These are phyloP conservation scores for Fonsecaea pugnacius DNA, from an alignment of 2,329 filamentous ascomycete genomes.

Conservation along the genomic window DNA sequence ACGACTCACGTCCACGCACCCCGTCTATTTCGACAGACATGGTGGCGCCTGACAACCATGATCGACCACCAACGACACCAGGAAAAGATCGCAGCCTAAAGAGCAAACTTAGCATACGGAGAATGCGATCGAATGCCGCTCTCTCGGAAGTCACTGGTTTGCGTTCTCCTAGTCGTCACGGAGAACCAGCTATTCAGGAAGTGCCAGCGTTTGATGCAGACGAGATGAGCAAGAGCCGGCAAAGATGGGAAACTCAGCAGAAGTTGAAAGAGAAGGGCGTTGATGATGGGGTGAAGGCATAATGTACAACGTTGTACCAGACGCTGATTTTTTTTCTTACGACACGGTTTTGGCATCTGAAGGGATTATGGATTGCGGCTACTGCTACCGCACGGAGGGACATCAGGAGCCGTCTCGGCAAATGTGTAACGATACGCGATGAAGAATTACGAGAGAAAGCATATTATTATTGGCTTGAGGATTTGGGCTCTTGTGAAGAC, in stretches of 20 bases:
- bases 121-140: conserved; percentile 44
- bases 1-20: conserved; percentile 31
- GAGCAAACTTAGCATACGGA: conserved; percentile 40
- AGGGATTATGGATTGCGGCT: conserved; percentile 29
- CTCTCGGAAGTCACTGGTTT: conserved; percentile 40
- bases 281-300: conserved; percentile 21
- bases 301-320: conserved; percentile 26
- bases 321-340: conserved; percentile 20
- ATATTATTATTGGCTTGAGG: conserved; percentile 12
- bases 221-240: conserved; percentile 53
- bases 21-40: conserved; percentile 24
- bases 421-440: conserved; percentile 33
- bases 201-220: conserved; percentile 54
- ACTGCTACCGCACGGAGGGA: conserved; percentile 32
- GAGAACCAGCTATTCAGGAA: conserved; percentile 18
- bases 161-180: conserved; percentile 42
- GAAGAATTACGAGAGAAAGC: conserved; percentile 22
- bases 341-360: conserved; percentile 21
- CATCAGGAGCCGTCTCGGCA: conserved; percentile 11
- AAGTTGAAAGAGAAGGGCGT: conserved; percentile 27
- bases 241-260: conserved; percentile 54
- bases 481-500: conserved; percentile 20
- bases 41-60: conserved; percentile 17
- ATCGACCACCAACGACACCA: conserved; percentile 28
- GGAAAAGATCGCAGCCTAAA: conserved; percentile 38